Evolutionary conservation across 2,329 filamentous ascomycete species (phyloP), one percentile per base, ranked within the genome.

Genomic region (Stylonectria norvegica): DNA sequence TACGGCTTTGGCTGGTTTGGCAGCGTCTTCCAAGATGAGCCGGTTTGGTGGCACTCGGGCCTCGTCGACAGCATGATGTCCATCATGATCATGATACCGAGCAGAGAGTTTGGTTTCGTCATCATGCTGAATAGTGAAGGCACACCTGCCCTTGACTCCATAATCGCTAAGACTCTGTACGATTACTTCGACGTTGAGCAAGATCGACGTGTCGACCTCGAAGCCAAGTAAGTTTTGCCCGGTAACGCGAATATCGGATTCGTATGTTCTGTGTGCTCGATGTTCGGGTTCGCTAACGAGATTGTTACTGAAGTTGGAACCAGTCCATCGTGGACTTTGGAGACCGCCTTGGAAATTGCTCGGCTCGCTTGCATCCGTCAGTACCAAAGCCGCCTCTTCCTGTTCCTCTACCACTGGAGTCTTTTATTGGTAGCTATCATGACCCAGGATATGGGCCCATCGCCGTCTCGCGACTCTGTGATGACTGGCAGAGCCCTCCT

Each of bases 371-470:
- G 2, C 56, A 48, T 20, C 50, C 53, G 2, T 46, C 36, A 2
- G n/a, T 40, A 2, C 36, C 37, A 2, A 34, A 29, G 14, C 38
- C 44, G 19, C 57, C 63, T 5, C 56, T 66, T 3, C 47, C 59
- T 4, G 59, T 64, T 4, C 56, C 60, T 3, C 53, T 64, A n/a
- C 65, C 67, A 50, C 62, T 69, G 55, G 60, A 65, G 40, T 62
- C 65, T 35, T 68, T 69, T 36, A 58, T 65, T 8, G 66, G 66
- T 37, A 61, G 65, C 36, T 69, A 68, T 50, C 60, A 61, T 42
- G 61, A 69, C 53, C 34, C 39, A 1, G 50, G 53, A 11, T 57
- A 56, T 15, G 53, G 53, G 1, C 43, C 41, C 11, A 23, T 56
- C 18, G 35, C 40, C 7, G 36, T 56, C 4, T 42, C 42, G 5